phyloP scores from a whole-genome alignment of 2,329 filamentous ascomycete species.

The Fusarium sp. region DNA sequence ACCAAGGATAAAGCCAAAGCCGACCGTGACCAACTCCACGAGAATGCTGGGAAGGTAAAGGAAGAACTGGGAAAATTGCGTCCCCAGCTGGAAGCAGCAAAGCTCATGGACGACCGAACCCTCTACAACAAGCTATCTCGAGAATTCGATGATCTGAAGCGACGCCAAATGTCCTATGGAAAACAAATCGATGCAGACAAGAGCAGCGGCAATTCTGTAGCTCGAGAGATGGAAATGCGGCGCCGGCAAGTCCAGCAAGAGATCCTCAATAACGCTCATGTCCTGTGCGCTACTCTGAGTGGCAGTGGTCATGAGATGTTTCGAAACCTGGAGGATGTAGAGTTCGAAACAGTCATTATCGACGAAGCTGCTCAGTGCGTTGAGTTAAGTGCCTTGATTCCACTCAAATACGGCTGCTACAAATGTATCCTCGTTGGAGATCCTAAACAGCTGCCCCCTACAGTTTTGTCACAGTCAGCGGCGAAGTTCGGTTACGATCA shows the following conservation, averaged over 20 bases:
- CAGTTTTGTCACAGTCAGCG: conserved; percentile 92
- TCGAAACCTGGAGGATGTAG: conserved; percentile 88
- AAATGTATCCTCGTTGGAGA: conserved; percentile 98
- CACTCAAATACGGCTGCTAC: conserved; percentile 94
- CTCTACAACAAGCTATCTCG: conserved; percentile 69
- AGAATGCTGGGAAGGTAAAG: conserved; percentile 77
- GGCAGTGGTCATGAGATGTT: conserved; percentile 98
- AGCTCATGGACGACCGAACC: conserved; percentile 61
- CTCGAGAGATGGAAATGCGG: conserved; percentile 86
- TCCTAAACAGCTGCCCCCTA: conserved; percentile 95
- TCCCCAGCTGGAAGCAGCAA: conserved; percentile 74
- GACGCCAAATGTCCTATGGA: conserved; percentile 77
- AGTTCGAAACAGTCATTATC: conserved; percentile 98
- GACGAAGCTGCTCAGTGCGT: conserved; percentile 99
- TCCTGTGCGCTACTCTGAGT: conserved; percentile 94
- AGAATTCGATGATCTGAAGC: conserved; percentile 80
- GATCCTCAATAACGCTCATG: conserved; percentile 88
- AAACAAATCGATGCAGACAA: conserved; percentile 87
- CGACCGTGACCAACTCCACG: conserved; percentile 67
- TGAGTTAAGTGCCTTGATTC: conserved; percentile 94
- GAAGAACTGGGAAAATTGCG: conserved; percentile 76
- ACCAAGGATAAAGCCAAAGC: conserved; percentile 66
- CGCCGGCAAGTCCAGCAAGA: conserved; percentile 87
- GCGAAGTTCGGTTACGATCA: conserved; percentile 95
- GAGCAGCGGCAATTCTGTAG: conserved; percentile 82